These are phyloP conservation scores for Pseudisothecium myosuroides DNA, from an alignment of 225 moss, liverwort and hornwort species.

Conservation along the genomic window DNA sequence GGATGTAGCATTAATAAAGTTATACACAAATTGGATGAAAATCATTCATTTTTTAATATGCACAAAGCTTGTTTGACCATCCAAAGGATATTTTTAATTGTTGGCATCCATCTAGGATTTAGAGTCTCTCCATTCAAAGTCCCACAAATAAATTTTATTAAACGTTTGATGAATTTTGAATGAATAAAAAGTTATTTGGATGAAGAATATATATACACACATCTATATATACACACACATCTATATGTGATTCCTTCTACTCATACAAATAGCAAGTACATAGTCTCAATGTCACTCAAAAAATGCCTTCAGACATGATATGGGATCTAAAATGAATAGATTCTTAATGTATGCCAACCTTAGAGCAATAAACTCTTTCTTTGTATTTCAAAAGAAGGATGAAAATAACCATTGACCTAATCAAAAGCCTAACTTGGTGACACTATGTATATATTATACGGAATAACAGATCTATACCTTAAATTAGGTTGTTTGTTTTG, in stretches of 20 bases:
- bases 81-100: neutral
- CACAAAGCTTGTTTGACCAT: neutral
- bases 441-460: neutral
- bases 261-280: neutral
- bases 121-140: neutral
- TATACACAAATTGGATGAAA: neutral
- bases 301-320: neutral
- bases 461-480: neutral
- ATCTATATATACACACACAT: too few relatives aligned
- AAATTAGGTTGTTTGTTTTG: too few relatives aligned
- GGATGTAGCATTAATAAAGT: neutral
- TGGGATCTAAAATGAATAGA: neutral
- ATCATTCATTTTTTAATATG: neutral
- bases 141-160: neutral
- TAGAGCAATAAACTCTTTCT: neutral
- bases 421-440: neutral
- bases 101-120: rapidly evolving
- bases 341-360: neutral
- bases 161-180: too few relatives aligned
- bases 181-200: neutral
- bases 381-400: neutral
- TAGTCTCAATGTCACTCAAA: rapidly evolving
- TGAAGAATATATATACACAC: too few relatives aligned
- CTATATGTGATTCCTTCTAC: neutral
- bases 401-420: neutral